Evolutionary conservation across 2,329 filamentous ascomycete genomes (phyloP).

Genomic region (Ceratocystis destructans): DNA sequence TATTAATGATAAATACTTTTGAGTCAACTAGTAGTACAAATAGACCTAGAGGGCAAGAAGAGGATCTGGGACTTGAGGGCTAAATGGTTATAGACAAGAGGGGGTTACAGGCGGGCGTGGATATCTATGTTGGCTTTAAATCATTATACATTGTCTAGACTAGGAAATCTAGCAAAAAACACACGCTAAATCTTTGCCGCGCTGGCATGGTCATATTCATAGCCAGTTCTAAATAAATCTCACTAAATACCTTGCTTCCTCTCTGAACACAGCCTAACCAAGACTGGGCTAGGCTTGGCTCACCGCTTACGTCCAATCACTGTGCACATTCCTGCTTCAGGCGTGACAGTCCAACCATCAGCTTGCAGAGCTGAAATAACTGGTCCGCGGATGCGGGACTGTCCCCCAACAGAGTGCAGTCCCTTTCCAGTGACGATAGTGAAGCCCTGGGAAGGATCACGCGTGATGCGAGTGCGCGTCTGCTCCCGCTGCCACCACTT

Average conservation of each 20-base stretch:
- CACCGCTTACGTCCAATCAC: conserved; percentile 32
- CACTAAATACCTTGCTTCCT: not conserved
- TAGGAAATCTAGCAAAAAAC: not conserved
- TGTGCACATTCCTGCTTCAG: conserved; percentile 54
- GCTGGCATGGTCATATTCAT: not conserved
- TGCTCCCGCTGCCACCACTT: conserved; percentile 51
- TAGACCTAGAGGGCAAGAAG: not conserved
- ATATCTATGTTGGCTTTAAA: not conserved
- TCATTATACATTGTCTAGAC: not conserved
- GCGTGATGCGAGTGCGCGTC: conserved; percentile 3
- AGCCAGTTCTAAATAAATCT: not conserved
- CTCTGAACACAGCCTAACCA: not conserved
- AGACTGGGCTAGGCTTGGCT: not conserved
- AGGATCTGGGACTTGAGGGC: not conserved
- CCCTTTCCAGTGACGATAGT: conserved; percentile 72
- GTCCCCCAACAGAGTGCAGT: conserved; percentile 62
- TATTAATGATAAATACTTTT: conserved; percentile 22
- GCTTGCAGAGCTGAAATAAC: conserved; percentile 62
- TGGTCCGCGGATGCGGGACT: conserved; percentile 60
- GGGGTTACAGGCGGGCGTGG: too few relatives aligned
- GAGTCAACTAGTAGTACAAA: too few relatives aligned
- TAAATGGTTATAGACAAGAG: not conserved
- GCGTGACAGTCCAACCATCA: conserved; percentile 73
- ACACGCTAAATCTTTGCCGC: not conserved
- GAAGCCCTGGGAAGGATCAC: conserved; percentile 45